These are phyloP conservation scores for Cutaneotrichosporon cyanovorans DNA, from an alignment of 1,284 basidiomycete genomes.

Conservation along the genomic window DNA sequence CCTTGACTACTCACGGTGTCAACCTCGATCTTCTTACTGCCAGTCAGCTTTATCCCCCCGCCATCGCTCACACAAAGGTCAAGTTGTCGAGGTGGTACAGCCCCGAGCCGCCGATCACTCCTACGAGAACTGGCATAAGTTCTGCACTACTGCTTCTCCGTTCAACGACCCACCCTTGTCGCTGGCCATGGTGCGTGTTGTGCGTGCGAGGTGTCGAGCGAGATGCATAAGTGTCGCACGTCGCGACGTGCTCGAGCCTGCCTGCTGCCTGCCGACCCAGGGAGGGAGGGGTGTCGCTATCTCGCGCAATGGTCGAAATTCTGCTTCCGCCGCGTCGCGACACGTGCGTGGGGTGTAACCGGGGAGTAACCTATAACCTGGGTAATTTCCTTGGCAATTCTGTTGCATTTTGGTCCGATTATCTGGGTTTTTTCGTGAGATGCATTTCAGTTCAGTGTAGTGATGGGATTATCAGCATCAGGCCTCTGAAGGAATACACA, in stretches of 20 bases:
- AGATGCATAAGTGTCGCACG: neutral
- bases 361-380: too few species aligned
- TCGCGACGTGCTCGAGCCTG: neutral
- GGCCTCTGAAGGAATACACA: too few species aligned
- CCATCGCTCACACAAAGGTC: conserved; percentile 61
- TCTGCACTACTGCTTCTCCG: too few species aligned
- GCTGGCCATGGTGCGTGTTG: conserved; percentile 3
- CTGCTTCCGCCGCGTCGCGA: conserved; percentile 1
- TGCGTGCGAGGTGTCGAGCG: neutral
- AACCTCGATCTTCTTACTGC: conserved; percentile 55
- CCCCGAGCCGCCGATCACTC: conserved; percentile 77
- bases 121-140: conserved; percentile 59
- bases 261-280: too few species aligned
- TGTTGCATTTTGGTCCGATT: too few species aligned
- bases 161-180: conserved; percentile 3
- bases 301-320: conserved; percentile 3
- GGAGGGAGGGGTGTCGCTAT: neutral
- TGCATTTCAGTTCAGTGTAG: too few species aligned
- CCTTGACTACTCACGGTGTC: conserved; percentile 46
- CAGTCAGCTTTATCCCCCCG: too few species aligned
- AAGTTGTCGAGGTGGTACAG: conserved; percentile 85
- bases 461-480: too few species aligned
- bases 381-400: too few species aligned
- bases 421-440: too few species aligned
- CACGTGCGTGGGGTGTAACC: too few species aligned